Conservation (phyloP, 2,329 filamentous ascomycete genomes). For the Monosporascus ibericus region DNA sequence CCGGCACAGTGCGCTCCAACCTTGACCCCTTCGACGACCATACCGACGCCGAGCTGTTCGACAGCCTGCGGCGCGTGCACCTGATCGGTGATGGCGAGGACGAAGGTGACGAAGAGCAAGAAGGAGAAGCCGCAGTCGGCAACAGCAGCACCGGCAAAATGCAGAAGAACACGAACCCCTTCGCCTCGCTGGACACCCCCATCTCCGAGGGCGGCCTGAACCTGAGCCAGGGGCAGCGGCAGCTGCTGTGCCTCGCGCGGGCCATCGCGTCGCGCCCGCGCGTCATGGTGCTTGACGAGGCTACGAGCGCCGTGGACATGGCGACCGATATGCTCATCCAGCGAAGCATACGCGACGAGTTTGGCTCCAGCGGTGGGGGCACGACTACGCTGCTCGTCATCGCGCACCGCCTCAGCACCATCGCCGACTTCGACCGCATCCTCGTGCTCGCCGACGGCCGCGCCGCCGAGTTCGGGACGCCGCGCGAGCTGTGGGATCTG, state of each 20-base stretch:
- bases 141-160: slow-evolving; percentile 26
- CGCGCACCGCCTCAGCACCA: slow-evolving; percentile 69
- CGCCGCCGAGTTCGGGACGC: slow-evolving; percentile 62
- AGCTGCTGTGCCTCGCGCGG: slow-evolving; percentile 68
- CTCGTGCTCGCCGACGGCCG: slow-evolving; percentile 63
- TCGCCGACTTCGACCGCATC: slow-evolving; percentile 71
- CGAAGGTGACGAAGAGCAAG: background rate
- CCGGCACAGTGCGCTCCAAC: slow-evolving; percentile 69
- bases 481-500: slow-evolving; percentile 52
- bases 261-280: slow-evolving; percentile 67
- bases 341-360: slow-evolving; percentile 65
- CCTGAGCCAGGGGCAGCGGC: slow-evolving; percentile 69
- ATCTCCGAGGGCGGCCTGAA: slow-evolving; percentile 70
- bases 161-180: slow-evolving; percentile 57
- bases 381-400: slow-evolving; percentile 67
- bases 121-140: slow-evolving; percentile 11
- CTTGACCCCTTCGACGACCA: slow-evolving; percentile 71
- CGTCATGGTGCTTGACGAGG: slow-evolving; percentile 76
- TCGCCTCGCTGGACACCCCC: slow-evolving; percentile 54
- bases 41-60: slow-evolving; percentile 60
- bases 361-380: slow-evolving; percentile 31
- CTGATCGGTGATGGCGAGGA: slow-evolving; percentile 42
- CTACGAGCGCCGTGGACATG: slow-evolving; percentile 75
- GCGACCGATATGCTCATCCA: slow-evolving; percentile 69
- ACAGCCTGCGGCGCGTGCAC: slow-evolving; percentile 65